Evolutionary conservation across 202 grass and related monocot genomes (phyloP), one percentile per base, ranked within the genome.

Genomic region (Carex arenaria): DNA sequence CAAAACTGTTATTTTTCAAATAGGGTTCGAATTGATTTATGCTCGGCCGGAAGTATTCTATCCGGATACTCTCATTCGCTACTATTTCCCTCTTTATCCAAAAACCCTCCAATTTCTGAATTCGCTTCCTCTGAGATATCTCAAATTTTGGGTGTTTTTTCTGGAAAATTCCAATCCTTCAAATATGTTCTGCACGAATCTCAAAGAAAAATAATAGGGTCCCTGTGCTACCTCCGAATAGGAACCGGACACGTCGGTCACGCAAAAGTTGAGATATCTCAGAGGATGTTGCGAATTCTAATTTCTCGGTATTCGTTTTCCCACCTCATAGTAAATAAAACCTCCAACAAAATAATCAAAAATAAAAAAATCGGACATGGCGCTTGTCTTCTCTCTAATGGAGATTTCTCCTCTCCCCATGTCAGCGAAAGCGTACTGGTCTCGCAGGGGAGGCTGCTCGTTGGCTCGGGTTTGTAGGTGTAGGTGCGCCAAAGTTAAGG

Each of bases 371-470:
- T 20, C 40, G 61, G 20, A 43, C 42, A 98, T 98, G 96, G 85
- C 88, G 26, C 88, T 72, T 71, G 85, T 95, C 13, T 82, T 90
- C 72, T 91, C 92, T 78, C 85, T 95, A 45, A 83, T 91, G 10
- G 89, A 90, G 84, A 72, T 92, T 11, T 87, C 82, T 28, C 61
- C 80, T 9, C 66, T 84, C 38, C 72, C 56, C 0, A 38, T 23
- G 0, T 28, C 38, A 69, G 22, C 85, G 9, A 86, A 63, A 73
- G 18, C 79, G 34, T 8, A 30, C 17, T 36, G 19, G 3, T 23
- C 42, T 75, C 18, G 3, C 36, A 82, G 55, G 36, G 68, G 38
- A 22, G 82, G 26, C 22, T 5, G 2, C 34, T 9, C 56, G 1
- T 62, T 19, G 4, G 43, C 65, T 70, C 69, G 80, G 80, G 64